Base-by-base conservation (phyloP, 2,329 filamentous ascomycete genomes). In the Pestalotiopsis sp. region DNA sequence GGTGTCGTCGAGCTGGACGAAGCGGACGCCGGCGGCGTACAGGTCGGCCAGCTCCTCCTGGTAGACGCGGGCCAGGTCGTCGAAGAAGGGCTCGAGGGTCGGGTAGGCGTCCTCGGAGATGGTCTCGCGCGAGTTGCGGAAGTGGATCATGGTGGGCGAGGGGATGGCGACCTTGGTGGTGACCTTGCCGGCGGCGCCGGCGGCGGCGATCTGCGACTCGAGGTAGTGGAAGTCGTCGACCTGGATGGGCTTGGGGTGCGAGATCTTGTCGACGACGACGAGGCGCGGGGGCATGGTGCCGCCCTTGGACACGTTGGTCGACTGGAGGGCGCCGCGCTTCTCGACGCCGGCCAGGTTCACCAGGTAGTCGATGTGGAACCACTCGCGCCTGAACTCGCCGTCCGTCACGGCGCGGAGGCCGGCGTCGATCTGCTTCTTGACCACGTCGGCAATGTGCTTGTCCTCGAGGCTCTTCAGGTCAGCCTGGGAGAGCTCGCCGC, bases 301-400 rank as follows among this genome's bases (percentile, higher is more conserved):
- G 71, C 84, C 83, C 9, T 83, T 79, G 67, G 83, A 83, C 66
- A 79, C 73, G 71, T 82, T 80, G 65, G 81, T 83, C 14, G 80
- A 81, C 67, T 77, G 75, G 75, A 83, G 73, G 69, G 77, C 76
- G 66, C 86, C 86, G 71, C 82, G 82, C 71, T 84, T 81, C 76
- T 87, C 84, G 71, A 88, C 83, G 65, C 87, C 86, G 55, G 80
- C 80, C 3, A 88, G 79, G 73, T 88, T 83, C 76, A 85, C 81
- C 58, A 88, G 81, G 78, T 87, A 88, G 77, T 88, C 87, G 69
- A 88, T 83, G 76, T 88, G 86, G 79, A 89, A 89, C 80, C 84
- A 88, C 60, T 83, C 82, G 67, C 86, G 84, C 65, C 86, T 83
- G 78, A 87, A 88, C 76, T 88, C 86, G 77, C 86, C 86, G 69